phyloP scores from a whole-genome alignment of 2,329 filamentous ascomycete genomes.

The Talaromyces verruculosus region DNA sequence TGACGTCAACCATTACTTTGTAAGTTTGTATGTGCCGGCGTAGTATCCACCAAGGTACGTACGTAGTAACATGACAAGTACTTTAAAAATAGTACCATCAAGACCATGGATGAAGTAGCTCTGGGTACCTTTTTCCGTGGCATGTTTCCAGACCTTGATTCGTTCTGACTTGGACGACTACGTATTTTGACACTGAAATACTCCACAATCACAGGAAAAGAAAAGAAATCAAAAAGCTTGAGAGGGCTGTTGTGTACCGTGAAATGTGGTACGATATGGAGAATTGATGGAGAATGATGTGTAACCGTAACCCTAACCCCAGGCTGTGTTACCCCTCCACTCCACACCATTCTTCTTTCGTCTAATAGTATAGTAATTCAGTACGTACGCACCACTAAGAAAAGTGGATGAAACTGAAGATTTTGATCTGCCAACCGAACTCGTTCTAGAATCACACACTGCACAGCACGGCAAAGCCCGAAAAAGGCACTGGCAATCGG shows the following conservation, averaged over 20 bases:
- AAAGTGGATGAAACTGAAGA: not conserved
- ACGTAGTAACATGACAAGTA: not conserved
- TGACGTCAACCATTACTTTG: conserved; percentile 15
- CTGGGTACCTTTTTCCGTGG: conserved; percentile 1
- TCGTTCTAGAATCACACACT: conserved; percentile 12
- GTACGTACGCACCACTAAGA: not conserved
- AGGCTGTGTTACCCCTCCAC: conserved; percentile 1
- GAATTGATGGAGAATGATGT: not conserved
- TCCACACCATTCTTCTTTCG: not conserved
- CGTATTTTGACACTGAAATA: not conserved
- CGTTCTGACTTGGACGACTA: not conserved
- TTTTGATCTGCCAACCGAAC: not conserved
- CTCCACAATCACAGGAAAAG: not conserved
- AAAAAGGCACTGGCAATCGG: conserved; percentile 5
- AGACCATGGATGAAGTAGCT: not conserved
- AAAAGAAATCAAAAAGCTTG: conserved; percentile 9
- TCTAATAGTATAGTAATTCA: not conserved
- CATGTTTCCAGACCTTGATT: not conserved
- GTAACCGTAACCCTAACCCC: conserved; percentile 14
- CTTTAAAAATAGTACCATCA: not conserved
- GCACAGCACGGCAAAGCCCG: not conserved
- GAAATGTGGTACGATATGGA: not conserved
- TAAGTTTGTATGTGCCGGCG: not conserved
- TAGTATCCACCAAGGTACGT: conserved; percentile 5
- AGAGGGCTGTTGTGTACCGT: conserved; percentile 1